Percentiles rank a stretch among this genome's conserved stretches.
phyloP scores from a whole-genome alignment of 495 filamentous ascomycete species.

The Aspergillus taichungensis region DNA sequence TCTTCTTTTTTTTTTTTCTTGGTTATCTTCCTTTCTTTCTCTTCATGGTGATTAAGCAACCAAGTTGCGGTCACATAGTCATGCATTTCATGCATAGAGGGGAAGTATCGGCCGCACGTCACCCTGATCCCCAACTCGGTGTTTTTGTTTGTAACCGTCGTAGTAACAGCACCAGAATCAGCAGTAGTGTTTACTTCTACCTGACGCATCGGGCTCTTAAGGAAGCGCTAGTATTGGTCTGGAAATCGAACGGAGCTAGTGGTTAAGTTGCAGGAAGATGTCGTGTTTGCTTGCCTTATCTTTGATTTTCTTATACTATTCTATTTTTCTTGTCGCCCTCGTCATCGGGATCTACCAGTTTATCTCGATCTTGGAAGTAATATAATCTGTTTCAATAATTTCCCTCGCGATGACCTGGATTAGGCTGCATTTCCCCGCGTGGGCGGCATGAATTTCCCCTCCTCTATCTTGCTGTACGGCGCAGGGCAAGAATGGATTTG shows the following conservation, averaged over 20 bases:
- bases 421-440: constrained; percentile 13
- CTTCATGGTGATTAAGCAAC: background rate
- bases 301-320: background rate
- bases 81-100: constrained; percentile 3
- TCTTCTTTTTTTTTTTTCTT: no score
- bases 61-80: background rate
- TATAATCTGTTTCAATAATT: background rate
- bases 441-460: background rate
- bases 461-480: no score
- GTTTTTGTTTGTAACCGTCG: no score
- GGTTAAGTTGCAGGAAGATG: no score
- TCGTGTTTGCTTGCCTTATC: background rate
- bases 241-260: background rate
- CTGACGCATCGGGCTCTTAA: constrained; percentile 6
- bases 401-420: background rate
- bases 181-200: background rate
- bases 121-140: no score
- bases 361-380: background rate
- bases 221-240: constrained; percentile 10
- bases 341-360: background rate
- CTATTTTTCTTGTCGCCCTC: background rate
- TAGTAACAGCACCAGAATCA: background rate
- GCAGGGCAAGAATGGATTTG: no score
- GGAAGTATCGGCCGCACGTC: no score
- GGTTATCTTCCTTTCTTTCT: background rate